Conservation (phyloP, 305 asterid genomes). For the Caryopteris hybrid region DNA sequence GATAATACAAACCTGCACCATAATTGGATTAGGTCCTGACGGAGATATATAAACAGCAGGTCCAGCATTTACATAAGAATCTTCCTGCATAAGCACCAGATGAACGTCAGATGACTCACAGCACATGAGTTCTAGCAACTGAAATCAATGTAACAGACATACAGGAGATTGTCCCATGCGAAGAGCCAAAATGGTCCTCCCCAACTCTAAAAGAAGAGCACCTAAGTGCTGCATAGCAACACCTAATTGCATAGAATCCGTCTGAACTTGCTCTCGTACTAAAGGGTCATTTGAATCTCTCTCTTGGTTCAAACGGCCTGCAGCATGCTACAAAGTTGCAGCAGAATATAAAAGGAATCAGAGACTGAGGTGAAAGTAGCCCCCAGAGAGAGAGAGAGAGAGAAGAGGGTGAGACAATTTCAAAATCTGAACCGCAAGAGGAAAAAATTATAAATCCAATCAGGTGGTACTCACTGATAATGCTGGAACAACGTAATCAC, state of each 20-base stretch:
- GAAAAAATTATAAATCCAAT: not conserved
- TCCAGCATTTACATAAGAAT: constrained; percentile 81
- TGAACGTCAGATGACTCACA: constrained; percentile 7
- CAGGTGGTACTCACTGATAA: constrained; percentile 59
- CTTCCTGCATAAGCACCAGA: constrained; percentile 55
- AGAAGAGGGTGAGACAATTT: not conserved
- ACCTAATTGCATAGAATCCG: constrained; percentile 61
- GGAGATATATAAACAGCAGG: constrained; percentile 93
- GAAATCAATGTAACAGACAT: constrained; percentile 28
- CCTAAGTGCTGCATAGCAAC: constrained; percentile 87
- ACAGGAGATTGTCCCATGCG: constrained; percentile 82
- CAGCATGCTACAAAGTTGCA: constrained; percentile 58
- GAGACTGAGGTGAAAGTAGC: not conserved
- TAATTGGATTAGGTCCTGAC: constrained; percentile 90
- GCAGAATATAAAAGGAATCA: constrained; percentile 33
- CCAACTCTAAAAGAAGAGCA: constrained; percentile 81
- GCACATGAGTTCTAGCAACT: constrained; percentile 1
- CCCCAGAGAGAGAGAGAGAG: not conserved
- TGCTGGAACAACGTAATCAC: constrained; percentile 55
- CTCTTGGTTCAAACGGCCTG: constrained; percentile 63
- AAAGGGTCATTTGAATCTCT: constrained; percentile 55
- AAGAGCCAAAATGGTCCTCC: constrained; percentile 75
- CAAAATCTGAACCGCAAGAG: not conserved
- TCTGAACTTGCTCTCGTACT: constrained; percentile 63
- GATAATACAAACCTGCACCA: constrained; percentile 62